Conservation (phyloP, 495 filamentous ascomycete genomes). For the Penicillium waksmanii region DNA sequence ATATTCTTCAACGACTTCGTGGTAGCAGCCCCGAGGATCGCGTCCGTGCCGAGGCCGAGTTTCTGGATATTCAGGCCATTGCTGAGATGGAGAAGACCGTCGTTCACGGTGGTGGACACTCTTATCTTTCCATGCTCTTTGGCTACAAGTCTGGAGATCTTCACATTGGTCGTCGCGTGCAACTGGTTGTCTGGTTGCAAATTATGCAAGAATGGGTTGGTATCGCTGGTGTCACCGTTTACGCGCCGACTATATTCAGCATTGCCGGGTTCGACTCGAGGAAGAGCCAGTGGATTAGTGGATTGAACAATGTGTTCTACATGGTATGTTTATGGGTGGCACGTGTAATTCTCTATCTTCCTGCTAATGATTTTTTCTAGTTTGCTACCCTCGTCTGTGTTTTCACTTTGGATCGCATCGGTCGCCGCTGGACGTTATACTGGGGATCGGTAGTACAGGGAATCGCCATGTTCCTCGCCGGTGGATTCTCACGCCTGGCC, state of each 20-base stretch:
- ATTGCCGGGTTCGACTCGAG: slow-evolving; percentile 63
- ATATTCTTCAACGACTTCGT: slow-evolving; percentile 63
- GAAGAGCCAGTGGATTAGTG: slow-evolving; percentile 69
- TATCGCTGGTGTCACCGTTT: slow-evolving; percentile 72
- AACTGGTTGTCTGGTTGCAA: slow-evolving; percentile 72
- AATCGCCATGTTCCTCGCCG: slow-evolving; percentile 62
- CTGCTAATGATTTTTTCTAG: slow-evolving; percentile 26
- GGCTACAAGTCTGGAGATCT: slow-evolving; percentile 64
- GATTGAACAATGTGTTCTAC: slow-evolving; percentile 71
- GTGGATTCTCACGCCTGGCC: slow-evolving; percentile 56
- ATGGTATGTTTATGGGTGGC: slow-evolving; percentile 29
- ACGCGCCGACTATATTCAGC: slow-evolving; percentile 67
- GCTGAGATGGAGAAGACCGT: slow-evolving; percentile 59
- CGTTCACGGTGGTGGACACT: slow-evolving; percentile 45
- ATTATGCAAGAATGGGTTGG: slow-evolving; percentile 77
- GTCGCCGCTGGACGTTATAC: slow-evolving; percentile 68
- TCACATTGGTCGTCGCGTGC: slow-evolving; percentile 67
- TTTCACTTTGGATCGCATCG: slow-evolving; percentile 70
- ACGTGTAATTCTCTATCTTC: too few relatives aligned
- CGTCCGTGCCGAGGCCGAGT: slow-evolving; percentile 61
- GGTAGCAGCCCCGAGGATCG: slow-evolving; percentile 59
- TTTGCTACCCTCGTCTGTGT: slow-evolving; percentile 66
- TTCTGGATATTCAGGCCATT: slow-evolving; percentile 63
- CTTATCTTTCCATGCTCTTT: slow-evolving; percentile 66
- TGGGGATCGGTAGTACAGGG: slow-evolving; percentile 69